Percentiles rank a stretch among this genome's conserved stretches.
phyloP scores from a whole-genome alignment of 352 stramenopile genomes.

The Globisporangium orthogonon region DNA sequence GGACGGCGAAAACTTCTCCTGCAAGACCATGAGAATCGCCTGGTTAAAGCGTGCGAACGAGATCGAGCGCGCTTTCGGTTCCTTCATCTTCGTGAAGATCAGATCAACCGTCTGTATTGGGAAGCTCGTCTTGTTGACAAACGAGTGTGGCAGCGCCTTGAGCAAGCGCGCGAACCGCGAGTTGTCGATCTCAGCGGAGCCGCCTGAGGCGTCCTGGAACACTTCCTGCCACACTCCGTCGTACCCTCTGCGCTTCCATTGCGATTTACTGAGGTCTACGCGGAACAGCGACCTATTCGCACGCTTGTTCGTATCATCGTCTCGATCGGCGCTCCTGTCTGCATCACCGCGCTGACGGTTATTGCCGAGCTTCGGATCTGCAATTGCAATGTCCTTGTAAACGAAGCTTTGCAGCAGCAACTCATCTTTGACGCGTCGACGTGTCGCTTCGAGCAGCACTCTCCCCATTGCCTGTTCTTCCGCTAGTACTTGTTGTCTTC shows the following conservation, averaged over 20 bases:
- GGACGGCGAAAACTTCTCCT: conserved; percentile 37
- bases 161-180: conserved; percentile 59
- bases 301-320: conserved; percentile 8
- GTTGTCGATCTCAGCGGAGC: conserved; percentile 51
- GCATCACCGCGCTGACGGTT: no score
- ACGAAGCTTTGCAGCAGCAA: conserved; percentile 63
- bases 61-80: conserved; percentile 56
- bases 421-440: conserved; percentile 40
- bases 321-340: background rate
- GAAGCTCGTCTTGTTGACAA: conserved; percentile 57
- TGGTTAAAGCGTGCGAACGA: conserved; percentile 59
- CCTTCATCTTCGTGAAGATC: conserved; percentile 73
- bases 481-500: conserved; percentile 37
- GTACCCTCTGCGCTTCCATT: conserved; percentile 50
- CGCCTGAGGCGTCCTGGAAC: conserved; percentile 40
- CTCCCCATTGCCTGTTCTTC: conserved; percentile 52
- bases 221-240: conserved; percentile 66
- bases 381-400: conserved; percentile 21
- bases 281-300: conserved; percentile 38
- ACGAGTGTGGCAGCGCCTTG: conserved; percentile 45
- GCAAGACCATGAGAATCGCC: conserved; percentile 49
- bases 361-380: no score
- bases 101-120: conserved; percentile 48
- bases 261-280: conserved; percentile 14
- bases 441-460: conserved; percentile 36